Evolutionary conservation across 163 green algal species (phyloP).

Genomic region (Coccomyxa subellipsoidea): DNA sequence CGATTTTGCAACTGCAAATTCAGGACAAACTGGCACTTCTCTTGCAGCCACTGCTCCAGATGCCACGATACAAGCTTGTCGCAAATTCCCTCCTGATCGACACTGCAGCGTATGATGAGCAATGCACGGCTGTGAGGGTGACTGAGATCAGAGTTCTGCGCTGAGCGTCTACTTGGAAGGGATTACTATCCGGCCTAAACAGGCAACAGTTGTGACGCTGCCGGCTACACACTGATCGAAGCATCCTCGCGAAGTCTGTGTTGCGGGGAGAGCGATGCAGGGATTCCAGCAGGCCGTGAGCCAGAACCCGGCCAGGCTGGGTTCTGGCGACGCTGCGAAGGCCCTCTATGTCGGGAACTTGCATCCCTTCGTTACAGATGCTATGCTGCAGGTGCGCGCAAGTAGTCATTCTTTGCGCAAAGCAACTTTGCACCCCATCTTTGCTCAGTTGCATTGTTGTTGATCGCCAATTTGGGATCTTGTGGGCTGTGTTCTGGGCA

Average conservation of each 20-base stretch:
- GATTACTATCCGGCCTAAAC: neutral
- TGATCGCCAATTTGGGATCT: constrained; percentile 5
- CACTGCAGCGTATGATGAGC: no score
- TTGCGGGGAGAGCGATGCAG: neutral
- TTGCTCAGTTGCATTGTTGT: no score
- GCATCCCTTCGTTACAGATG: constrained; percentile 58
- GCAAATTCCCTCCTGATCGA: no score
- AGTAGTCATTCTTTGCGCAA: neutral
- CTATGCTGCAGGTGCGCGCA: constrained; percentile 31
- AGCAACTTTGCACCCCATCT: no score
- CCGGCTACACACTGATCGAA: neutral
- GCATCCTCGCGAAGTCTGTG: neutral
- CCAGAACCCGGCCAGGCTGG: neutral
- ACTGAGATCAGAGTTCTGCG: neutral
- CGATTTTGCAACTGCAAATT: no score
- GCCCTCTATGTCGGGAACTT: constrained; percentile 58
- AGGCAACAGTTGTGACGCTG: neutral
- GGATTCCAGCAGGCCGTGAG: neutral
- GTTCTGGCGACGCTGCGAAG: neutral
- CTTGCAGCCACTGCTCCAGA: no score
- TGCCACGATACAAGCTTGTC: no score
- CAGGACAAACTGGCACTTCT: no score
- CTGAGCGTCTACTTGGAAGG: neutral
- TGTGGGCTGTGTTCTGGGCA: neutral
- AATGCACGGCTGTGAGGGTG: no score